Base-by-base conservation (phyloP, 108 stramenopile species). In the Phaeodactylum tricornutum region DNA sequence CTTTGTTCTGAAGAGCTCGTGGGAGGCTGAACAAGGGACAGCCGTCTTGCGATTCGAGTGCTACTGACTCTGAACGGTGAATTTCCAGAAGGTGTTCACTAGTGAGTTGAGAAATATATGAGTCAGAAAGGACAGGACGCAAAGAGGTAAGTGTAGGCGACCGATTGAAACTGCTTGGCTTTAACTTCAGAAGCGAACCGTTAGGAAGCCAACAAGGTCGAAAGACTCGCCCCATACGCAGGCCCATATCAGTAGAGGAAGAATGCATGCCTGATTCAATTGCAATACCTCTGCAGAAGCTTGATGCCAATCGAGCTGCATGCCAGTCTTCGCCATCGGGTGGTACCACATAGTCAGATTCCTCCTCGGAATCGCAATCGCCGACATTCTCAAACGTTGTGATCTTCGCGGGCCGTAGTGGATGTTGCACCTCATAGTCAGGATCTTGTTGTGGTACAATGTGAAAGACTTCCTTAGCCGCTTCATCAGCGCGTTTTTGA, bases 201-300 rank as follows among this genome's bases (percentile, higher is more conserved):
- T 86, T 72, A 24, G 79, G 82, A 29, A 49, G 62, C 84, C 82
- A 91, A 12, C 71, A 80, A 34, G 84, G 79, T 38, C 88, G 78
- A 52, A 90, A 85, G 1, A 81, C 82, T 29, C 68, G 47, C 12
- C 84, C 77, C 84, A 90, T 83, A 23, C 79, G 75, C 17, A 75
- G 20, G 14, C 87, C 81, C 55, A 63, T 74, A 53, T 85, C 87
- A 33, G 67, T 62, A 24, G 70, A 70, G 27, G 79, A 73, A 15
- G 58, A 51, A 29, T 64, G 21, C 32, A 50, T 8, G 7, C 41
- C 40, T 42, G 3, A 43, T 52, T 42, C 57, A 20, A 43, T 55
- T 43, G 54, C 57, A 57, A 58, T 64, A 37, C 14, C 39, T n/a
- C 24, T 49, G 27, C 53, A 50, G 30, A 60, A 50, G 41, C 65